Percentiles rank a stretch among this genome's conserved stretches.
Conservation (phyloP, 208 protist genomes). For the Trichomonas tenax region DNA sequence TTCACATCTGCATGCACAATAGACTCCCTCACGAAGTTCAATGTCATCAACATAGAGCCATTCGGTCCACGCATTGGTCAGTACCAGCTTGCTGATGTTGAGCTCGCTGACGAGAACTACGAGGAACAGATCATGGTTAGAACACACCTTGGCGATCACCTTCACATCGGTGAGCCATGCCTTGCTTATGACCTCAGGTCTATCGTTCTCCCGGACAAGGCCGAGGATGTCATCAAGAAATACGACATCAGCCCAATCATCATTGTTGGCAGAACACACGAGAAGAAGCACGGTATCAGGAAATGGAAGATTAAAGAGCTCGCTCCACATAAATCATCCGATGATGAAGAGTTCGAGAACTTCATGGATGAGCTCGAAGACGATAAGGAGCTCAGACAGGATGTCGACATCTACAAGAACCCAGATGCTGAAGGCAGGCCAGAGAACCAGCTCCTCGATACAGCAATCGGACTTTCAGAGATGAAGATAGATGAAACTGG, state of each 20-base stretch:
- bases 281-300: neutral
- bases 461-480: neutral
- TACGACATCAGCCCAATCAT: neutral
- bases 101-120: neutral
- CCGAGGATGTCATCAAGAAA: neutral
- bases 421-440: neutral
- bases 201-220: neutral
- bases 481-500: neutral
- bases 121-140: neutral
- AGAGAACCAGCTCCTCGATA: neutral
- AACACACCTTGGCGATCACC: neutral
- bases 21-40: neutral
- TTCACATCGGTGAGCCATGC: neutral
- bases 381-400: neutral
- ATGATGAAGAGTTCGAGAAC: neutral
- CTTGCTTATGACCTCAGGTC: neutral
- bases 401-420: neutral
- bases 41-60: neutral
- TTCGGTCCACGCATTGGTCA: neutral
- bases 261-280: neutral
- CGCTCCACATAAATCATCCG: neutral
- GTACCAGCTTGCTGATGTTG: neutral
- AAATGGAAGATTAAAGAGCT: neutral
- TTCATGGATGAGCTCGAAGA: neutral
- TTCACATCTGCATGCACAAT: neutral